A percentile compares a stretch with the other conserved stretches of the same genome.
Conservation (phyloP, 2,329 filamentous ascomycete genomes). For the Coniochaeta prunicola region DNA sequence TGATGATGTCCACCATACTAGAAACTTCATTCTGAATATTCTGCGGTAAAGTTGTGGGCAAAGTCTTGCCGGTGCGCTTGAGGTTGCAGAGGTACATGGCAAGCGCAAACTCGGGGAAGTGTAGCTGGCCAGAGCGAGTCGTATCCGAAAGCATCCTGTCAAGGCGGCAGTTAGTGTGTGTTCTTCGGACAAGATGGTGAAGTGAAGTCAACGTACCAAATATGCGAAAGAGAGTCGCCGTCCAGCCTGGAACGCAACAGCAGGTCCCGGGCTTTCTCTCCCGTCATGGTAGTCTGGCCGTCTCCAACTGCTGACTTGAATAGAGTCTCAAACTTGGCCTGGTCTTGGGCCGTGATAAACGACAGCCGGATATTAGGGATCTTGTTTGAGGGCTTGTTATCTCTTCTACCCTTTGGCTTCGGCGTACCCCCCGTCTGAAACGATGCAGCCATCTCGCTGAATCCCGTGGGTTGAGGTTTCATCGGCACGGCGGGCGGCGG, state of each 20-base stretch:
- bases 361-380: conserved; percentile 92
- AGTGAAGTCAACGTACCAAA: conserved; percentile 57
- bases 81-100: conserved; percentile 99
- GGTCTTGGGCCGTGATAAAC: conserved; percentile 92
- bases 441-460: conserved; percentile 59
- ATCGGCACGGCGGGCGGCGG: conserved; percentile 51
- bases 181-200: not conserved
- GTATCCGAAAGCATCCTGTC: conserved; percentile 84
- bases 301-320: conserved; percentile 94
- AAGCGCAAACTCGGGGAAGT: conserved; percentile 95
- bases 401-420: conserved; percentile 36
- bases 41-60: conserved; percentile 72
- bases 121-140: conserved; percentile 88
- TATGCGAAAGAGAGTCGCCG: conserved; percentile 81
- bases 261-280: conserved; percentile 86
- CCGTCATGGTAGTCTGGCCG: conserved; percentile 77
- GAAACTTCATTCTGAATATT: conserved; percentile 93
- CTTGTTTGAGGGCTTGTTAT: conserved; percentile 54
- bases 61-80: conserved; percentile 75
- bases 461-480: conserved; percentile 60
- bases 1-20: conserved; percentile 99
- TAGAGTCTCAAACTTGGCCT: conserved; percentile 93
- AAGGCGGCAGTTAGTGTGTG: conserved; percentile 7
- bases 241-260: conserved; percentile 82
- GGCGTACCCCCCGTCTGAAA: conserved; percentile 47